Conservation (phyloP, 192 early-diverging fungal species). For the Backusella luteola region DNA sequence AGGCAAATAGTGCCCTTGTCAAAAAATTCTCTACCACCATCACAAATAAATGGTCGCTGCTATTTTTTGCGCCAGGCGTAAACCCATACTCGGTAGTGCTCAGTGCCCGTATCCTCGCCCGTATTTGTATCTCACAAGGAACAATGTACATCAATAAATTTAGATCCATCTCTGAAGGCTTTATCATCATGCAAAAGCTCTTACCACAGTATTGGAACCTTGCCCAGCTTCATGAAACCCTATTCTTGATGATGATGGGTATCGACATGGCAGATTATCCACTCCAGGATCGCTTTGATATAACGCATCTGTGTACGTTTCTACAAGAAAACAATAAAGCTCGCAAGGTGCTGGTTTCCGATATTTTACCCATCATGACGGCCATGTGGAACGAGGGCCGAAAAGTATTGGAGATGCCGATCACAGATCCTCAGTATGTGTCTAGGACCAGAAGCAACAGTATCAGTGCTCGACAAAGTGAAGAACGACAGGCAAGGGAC, state of each 20-base stretch:
- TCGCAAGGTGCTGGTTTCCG: conserved; percentile 31
- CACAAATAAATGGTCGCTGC: conserved; percentile 62
- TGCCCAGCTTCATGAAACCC: conserved; percentile 48
- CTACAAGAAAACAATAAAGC: conserved; percentile 22
- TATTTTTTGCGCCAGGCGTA: conserved; percentile 51
- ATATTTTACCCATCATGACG: conserved; percentile 48
- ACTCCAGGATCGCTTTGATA: conserved; percentile 42
- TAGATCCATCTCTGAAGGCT: conserved; percentile 48
- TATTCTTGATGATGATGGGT: conserved; percentile 54
- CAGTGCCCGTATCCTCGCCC: conserved; percentile 49
- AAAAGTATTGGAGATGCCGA: not conserved
- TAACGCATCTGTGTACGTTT: conserved; percentile 35
- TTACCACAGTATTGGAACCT: conserved; percentile 60
- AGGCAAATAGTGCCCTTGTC: conserved; percentile 38
- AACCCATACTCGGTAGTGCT: conserved; percentile 55
- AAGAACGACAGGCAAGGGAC: not conserved
- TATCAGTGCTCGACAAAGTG: not conserved
- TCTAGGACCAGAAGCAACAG: conserved; percentile 7
- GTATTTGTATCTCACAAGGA: conserved; percentile 47
- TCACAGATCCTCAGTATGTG: not conserved
- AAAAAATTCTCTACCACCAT: conserved; percentile 54
- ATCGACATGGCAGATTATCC: conserved; percentile 51
- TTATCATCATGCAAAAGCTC: conserved; percentile 51
- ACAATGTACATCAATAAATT: conserved; percentile 48
- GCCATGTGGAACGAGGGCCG: conserved; percentile 25